A percentile compares a stretch with the other conserved stretches of the same genome.
phyloP scores from a whole-genome alignment of 176 grass and related monocot species.

The Metroxylon sagu region DNA sequence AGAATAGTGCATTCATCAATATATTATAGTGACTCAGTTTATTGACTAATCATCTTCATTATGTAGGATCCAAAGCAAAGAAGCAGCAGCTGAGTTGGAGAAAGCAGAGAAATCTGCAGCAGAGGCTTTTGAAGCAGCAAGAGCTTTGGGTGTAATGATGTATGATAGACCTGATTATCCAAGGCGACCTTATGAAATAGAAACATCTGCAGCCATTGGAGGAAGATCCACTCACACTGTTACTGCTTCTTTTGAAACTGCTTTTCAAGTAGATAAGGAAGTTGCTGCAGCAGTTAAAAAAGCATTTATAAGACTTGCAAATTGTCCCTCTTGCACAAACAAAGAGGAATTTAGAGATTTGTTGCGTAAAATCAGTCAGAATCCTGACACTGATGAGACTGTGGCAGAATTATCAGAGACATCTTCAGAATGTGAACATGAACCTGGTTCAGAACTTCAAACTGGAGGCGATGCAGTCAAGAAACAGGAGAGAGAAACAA shows the following conservation, averaged over 20 bases:
- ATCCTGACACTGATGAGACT: slow-evolving; percentile 48
- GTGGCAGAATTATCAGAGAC: slow-evolving; percentile 8
- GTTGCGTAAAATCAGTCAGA: slow-evolving; percentile 72
- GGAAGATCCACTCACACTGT: slow-evolving; percentile 61
- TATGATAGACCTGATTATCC: slow-evolving; percentile 74
- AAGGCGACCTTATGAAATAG: slow-evolving; percentile 48
- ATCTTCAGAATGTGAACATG: slow-evolving; percentile 22
- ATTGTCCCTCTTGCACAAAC: slow-evolving; percentile 33
- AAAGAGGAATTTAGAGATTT: slow-evolving; percentile 73
- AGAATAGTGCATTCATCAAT: slow-evolving; percentile 1
- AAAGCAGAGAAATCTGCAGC: slow-evolving; percentile 43
- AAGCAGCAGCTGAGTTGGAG: slow-evolving; percentile 48
- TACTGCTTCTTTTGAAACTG: slow-evolving; percentile 80
- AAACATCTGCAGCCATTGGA: slow-evolving; percentile 40
- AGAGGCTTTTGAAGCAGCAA: slow-evolving; percentile 76
- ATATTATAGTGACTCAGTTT: neutral
- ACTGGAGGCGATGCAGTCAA: slow-evolving; percentile 9
- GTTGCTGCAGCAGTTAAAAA: slow-evolving; percentile 75
- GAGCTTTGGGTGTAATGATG: slow-evolving; percentile 91
- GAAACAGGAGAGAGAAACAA: slow-evolving; percentile 9
- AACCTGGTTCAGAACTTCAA: slow-evolving; percentile 2
- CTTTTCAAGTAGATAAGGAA: slow-evolving; percentile 85
- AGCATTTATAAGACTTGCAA: slow-evolving; percentile 61
- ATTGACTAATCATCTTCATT: too few relatives aligned
- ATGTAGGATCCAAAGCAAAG: slow-evolving; percentile 53